phyloP scores from a whole-genome alignment of 805 yeast species.

The Yarrowia bubula region DNA sequence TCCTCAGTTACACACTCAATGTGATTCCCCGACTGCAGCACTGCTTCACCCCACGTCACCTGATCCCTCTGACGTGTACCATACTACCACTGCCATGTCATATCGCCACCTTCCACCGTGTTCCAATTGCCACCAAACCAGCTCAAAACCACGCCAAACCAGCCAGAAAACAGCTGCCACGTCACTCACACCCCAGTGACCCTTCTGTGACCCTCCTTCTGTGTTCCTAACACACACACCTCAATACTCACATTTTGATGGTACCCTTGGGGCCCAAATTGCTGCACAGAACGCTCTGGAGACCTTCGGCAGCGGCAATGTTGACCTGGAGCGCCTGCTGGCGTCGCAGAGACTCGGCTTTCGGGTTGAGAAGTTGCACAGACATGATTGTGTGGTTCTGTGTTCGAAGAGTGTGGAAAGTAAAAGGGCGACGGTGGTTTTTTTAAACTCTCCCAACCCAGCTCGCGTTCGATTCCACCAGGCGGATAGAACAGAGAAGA shows the following conservation, averaged over 20 bases:
- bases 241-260: constrained; percentile 59
- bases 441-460: no score
- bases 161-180: neutral
- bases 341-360: constrained; percentile 95
- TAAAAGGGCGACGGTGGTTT: neutral
- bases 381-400: constrained; percentile 30
- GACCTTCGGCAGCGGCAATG: constrained; percentile 93
- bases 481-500: no score
- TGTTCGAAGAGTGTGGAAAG: constrained; percentile 22
- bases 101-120: neutral
- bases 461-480: no score
- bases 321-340: constrained; percentile 94
- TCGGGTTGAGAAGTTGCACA: constrained; percentile 87
- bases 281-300: constrained; percentile 86
- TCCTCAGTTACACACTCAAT: no score
- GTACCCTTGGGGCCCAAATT: constrained; percentile 98
- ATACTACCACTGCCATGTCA: no score
- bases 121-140: neutral
- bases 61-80: no score
- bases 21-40: no score
- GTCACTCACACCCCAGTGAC: neutral
- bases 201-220: neutral
- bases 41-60: no score
- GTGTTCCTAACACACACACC: constrained; percentile 32
- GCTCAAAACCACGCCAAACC: neutral